Conservation (phyloP, 1,139 yeast genomes). For the Scheffersomyces segobiensis region DNA sequence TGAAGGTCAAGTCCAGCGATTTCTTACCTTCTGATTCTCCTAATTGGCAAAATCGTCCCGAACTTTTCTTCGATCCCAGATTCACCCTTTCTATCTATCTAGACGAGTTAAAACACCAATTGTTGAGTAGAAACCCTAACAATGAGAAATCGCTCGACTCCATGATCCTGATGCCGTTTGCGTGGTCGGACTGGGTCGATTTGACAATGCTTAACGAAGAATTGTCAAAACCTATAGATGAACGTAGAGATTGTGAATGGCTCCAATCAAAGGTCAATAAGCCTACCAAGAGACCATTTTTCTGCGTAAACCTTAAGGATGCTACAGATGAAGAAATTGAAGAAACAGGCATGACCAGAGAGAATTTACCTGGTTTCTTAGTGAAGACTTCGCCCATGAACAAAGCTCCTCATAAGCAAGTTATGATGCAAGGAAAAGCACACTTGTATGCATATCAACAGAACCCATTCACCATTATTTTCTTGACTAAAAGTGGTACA, state of each 20-base stretch:
- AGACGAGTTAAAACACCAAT: slow-evolving; percentile 21
- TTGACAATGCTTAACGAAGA: slow-evolving; percentile 17
- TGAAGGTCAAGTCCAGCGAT: slow-evolving; percentile 20
- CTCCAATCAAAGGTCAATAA: slow-evolving; percentile 24
- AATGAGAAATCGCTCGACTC: slow-evolving; percentile 12
- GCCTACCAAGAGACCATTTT: slow-evolving; percentile 24
- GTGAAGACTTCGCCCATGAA: slow-evolving; percentile 28
- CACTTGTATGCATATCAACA: slow-evolving; percentile 19
- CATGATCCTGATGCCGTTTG: slow-evolving; percentile 18
- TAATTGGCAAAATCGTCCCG: slow-evolving; percentile 14
- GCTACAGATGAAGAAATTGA: slow-evolving; percentile 14
- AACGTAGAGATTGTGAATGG: slow-evolving; percentile 21
- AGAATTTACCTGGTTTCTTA: slow-evolving; percentile 26
- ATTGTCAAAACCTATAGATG: slow-evolving; percentile 10
- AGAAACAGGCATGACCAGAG: slow-evolving; percentile 13
- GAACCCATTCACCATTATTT: slow-evolving; percentile 17
- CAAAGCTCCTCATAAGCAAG: slow-evolving; percentile 29
- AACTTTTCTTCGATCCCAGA: slow-evolving; percentile 26
- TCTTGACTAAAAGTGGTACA: slow-evolving; percentile 18
- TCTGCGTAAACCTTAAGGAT: slow-evolving; percentile 16
- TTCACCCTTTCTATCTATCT: slow-evolving; percentile 25
- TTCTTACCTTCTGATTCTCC: slow-evolving; percentile 14
- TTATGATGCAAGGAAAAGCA: slow-evolving; percentile 29
- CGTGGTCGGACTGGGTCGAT: slow-evolving; percentile 37
- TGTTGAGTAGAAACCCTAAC: slow-evolving; percentile 15